Conservation (phyloP, 805 yeast species). For the Phaffomyces opuntiae region DNA sequence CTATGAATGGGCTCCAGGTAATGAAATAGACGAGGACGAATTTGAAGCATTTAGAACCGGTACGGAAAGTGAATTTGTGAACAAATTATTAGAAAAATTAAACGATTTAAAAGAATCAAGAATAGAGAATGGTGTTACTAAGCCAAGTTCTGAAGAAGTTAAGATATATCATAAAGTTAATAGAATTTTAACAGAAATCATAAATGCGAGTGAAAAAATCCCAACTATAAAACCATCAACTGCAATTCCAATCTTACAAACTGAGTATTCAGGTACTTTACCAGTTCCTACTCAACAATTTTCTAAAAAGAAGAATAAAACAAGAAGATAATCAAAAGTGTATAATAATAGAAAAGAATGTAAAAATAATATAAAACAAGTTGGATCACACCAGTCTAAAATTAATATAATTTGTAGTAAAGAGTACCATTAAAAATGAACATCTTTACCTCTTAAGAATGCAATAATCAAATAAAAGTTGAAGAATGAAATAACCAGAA, state of each 20-base stretch:
- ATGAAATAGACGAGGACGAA: slow-evolving; percentile 45
- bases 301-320: slow-evolving; percentile 15
- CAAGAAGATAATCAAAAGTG: slow-evolving; percentile 11
- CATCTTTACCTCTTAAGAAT: slow-evolving; percentile 39
- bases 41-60: slow-evolving; percentile 39
- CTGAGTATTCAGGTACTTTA: slow-evolving; percentile 70
- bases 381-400: not conserved
- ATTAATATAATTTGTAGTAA: not conserved
- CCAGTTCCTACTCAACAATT: slow-evolving; percentile 48
- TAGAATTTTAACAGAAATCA: slow-evolving; percentile 39
- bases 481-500: slow-evolving; percentile 61
- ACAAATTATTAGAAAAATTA: slow-evolving; percentile 39
- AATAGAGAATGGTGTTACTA: slow-evolving; percentile 22
- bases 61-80: slow-evolving; percentile 35
- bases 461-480: slow-evolving; percentile 57
- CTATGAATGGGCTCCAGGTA: slow-evolving; percentile 43
- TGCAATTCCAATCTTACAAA: slow-evolving; percentile 60
- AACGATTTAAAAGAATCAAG: slow-evolving; percentile 45
- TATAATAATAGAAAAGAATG: not conserved
- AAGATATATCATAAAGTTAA: slow-evolving; percentile 35
- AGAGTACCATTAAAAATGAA: slow-evolving; percentile 8
- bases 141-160: slow-evolving; percentile 38
- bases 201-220: slow-evolving; percentile 29
- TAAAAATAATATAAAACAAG: not conserved
- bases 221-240: slow-evolving; percentile 27